Conservation (phyloP, 2,329 filamentous ascomycete species). For the Sporothrix humicola region DNA sequence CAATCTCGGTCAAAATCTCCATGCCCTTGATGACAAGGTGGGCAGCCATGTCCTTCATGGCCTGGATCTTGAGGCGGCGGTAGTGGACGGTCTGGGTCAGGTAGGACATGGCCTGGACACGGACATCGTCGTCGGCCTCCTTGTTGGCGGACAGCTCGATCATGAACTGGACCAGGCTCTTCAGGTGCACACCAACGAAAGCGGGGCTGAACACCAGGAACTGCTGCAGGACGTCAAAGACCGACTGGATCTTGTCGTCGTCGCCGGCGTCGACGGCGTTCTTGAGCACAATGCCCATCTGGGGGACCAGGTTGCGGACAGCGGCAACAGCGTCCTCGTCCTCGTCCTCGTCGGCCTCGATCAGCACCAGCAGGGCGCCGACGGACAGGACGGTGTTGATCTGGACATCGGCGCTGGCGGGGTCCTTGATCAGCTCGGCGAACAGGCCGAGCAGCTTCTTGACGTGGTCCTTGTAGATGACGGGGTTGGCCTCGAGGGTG, state of each 20-base stretch:
- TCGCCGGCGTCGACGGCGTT: constrained; percentile 77
- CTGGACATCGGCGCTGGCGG: constrained; percentile 87
- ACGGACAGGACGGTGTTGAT: constrained; percentile 93
- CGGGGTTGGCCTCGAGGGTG: constrained; percentile 84
- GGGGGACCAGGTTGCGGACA: constrained; percentile 80
- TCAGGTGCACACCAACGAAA: constrained; percentile 82
- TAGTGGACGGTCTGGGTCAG: constrained; percentile 90
- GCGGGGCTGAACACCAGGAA: constrained; percentile 88
- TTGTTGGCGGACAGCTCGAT: constrained; percentile 81
- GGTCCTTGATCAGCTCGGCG: constrained; percentile 83
- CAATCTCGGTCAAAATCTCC: constrained; percentile 87
- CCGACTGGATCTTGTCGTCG: constrained; percentile 85
- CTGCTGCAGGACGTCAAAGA: constrained; percentile 97
- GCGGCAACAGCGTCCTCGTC: constrained; percentile 73
- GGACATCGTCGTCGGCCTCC: constrained; percentile 79
- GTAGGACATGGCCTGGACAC: constrained; percentile 90
- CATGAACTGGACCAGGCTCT: constrained; percentile 92
- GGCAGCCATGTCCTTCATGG: constrained; percentile 80
- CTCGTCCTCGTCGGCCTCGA: constrained; percentile 89
- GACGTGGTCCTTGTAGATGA: constrained; percentile 82
- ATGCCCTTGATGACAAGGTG: constrained; percentile 86
- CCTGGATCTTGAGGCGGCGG: constrained; percentile 94
- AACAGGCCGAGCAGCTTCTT: constrained; percentile 82
- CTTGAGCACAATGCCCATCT: constrained; percentile 90
- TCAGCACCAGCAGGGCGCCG: constrained; percentile 82